These are phyloP conservation scores for Albifimbria verrucaria DNA, from an alignment of 2,329 filamentous ascomycete genomes.

Conservation along the genomic window DNA sequence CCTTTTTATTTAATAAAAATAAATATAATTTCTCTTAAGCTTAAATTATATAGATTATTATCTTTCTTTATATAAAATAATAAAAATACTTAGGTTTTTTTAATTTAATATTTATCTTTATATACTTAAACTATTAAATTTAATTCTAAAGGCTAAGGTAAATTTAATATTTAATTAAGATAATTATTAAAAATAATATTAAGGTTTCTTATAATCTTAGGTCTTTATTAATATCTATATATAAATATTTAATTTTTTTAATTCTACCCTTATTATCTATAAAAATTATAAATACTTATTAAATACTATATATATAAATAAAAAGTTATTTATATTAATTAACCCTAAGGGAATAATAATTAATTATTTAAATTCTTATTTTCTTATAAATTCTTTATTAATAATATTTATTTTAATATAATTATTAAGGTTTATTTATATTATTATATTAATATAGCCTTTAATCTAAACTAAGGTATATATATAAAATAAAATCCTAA, in stretches of 20 bases:
- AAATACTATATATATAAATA: neutral
- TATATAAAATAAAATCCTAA: neutral
- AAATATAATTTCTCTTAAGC: neutral
- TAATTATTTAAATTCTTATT: neutral
- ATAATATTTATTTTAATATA: neutral
- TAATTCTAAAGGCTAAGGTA: too few species aligned
- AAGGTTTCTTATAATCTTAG: neutral
- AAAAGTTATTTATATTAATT: neutral
- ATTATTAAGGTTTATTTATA: neutral
- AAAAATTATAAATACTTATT: neutral
- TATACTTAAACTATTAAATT: slow-evolving; percentile 1
- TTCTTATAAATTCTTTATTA: neutral
- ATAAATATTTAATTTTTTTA: neutral
- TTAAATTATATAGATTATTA: neutral
- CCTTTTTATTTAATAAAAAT: neutral
- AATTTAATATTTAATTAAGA: neutral
- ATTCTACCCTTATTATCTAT: neutral
- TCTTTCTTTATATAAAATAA: neutral
- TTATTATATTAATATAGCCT: neutral
- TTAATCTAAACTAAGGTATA: neutral
- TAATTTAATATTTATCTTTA: neutral
- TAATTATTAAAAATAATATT: neutral
- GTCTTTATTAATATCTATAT: neutral
- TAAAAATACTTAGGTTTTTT: neutral
- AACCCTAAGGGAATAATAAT: neutral